Base-by-base conservation (phyloP, 2,329 filamentous ascomycete genomes). In the Madurella mycetomatis region DNA sequence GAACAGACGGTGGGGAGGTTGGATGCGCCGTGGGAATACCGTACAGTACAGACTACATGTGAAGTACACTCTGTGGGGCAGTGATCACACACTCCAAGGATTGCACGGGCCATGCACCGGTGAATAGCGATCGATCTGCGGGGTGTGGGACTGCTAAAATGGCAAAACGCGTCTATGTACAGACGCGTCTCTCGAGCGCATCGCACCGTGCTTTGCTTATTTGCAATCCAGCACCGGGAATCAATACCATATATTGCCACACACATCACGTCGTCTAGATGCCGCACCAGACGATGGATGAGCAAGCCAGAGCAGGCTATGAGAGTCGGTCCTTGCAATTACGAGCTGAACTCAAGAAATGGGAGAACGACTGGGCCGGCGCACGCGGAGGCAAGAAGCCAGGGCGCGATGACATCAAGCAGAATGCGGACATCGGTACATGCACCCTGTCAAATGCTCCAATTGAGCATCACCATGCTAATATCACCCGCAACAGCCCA, bases 401-500 rank as follows among this genome's bases (percentile, higher is more conserved):
- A 4, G 75, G 78, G 47, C 80, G 87, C 54, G 80, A 84, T n/a
- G 87, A 90, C 64, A 91, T 92, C 74, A 91, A 90, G 71, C 77
- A 79, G 49, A 84, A 89, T 63, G 77, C 81, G 7, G 78, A 80
- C 0, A 90, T 92, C 64, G 85, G 87, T 90, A 79, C 34, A 74
- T 46, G 2, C 4, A 3, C 25, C 25, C 25, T 2, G 37, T 30
- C 43, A 17, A 8, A 15, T 18, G 4, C 25, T 39, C 18, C 17
- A 11, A 39, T 41, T 51, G 17, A 12, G 13, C 19, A 16, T 8
- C 1, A 15, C 9, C 13, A 16, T 3, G 42, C 44, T 47, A 5
- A 43, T 17, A 31, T 12, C 9, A 8, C 17, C 3, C 7, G 5
- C 9, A n/a, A 40, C 61, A 88, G 86, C 84, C 39, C 76, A 76